Evolutionary conservation across 1,139 yeast species (phyloP), one percentile per base, ranked within the genome.

Genomic region (Suhomyces maxii): DNA sequence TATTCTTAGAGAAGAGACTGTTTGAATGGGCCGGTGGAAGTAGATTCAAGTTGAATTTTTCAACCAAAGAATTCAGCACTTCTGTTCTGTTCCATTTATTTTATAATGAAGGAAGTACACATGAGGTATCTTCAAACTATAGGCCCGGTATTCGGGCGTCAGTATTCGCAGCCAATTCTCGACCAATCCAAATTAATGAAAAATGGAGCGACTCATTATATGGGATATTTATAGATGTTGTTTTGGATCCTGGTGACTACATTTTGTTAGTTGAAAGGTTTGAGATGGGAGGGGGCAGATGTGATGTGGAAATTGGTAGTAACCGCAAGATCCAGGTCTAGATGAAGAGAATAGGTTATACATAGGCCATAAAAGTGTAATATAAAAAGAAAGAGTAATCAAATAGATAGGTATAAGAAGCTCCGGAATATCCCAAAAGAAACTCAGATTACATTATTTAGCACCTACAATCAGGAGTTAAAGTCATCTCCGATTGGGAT

Each of bases 261-360:
- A 64, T 77, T 5, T 52, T 79, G 8, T 58, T 79, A 23, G 64
- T 77, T 14, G 84, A 79, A 54, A 56, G 84, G 41, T 75, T 79
- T 48, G 83, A 79, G 49, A 58, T 61, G 10, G 83, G 83, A 0
- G 42, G 52, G 3, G 83, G 81, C 5, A 54, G 52, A 3, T 58
- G 76, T 26, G 53, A 58, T 11, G 68, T 78, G 3, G 68, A 66
- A 9, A 56, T 74, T 38, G 83, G 81, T 1, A 57, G 69, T 37
- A 45, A 33, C 36, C 42, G 41, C 14, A 41, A 42, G 37, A 13
- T 18, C 23, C 23, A 18, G 23, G 40, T 31, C n/a, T 30, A 18
- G 23, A 18, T 18, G 6, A 18, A 18, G 4, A 18, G 23, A 18
- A 18, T 18, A 18, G 23, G 23, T 18, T 18, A 18, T 18, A 18